Evolutionary conservation across 2,329 filamentous ascomycete genomes (phyloP), one percentile per base, ranked within the genome.

Genomic region (Paracoccidioides brasiliensis): DNA sequence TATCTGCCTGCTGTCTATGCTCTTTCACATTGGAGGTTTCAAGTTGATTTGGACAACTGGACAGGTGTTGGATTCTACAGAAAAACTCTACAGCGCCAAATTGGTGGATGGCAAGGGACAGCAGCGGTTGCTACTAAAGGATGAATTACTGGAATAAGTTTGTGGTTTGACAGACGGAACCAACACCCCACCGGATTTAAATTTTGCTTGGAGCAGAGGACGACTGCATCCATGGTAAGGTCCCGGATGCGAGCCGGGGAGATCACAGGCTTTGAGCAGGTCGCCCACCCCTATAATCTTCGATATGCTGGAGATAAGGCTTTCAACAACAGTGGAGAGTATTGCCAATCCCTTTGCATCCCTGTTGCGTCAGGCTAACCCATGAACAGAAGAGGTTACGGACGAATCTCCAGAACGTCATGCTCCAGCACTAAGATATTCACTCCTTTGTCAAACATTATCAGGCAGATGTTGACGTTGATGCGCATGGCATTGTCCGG

Each of bases 261-360:
- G 57, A 66, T 72, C 37, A 72, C 62, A 2, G 61, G 64, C 42
- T 69, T 71, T 60, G 53, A 53, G 9, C 57, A 69, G 53, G 60
- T 70, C 48, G 64, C 64, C 5, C 64, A 64, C 60, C 66, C 61
- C 10, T 72, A 73, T 57, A 57, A 48, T 32, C 65, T 73, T 22
- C 63, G 63, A 61, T 72, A 73, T 57, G 60, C 59, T 22, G 61
- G 49, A 61, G 66, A 66, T 14, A 72, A 72, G 56, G 67, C 62
- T 4, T 70, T 74, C 49, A 71, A 73, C 56, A 56, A 69, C 46
- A 72, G 68, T 55, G 35, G 66, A 73, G 61, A 65, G 67, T 66
- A 57, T 42, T 30, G 35, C 3, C n/a, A 14, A 8, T 15, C 7
- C n/a, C 42, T 45, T 45, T 14, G 7, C 7, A 51, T 66, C 12